Evolutionary conservation across 805 yeast species (phyloP), one percentile per base, ranked within the genome.

Genomic region (Candida insectorum): DNA sequence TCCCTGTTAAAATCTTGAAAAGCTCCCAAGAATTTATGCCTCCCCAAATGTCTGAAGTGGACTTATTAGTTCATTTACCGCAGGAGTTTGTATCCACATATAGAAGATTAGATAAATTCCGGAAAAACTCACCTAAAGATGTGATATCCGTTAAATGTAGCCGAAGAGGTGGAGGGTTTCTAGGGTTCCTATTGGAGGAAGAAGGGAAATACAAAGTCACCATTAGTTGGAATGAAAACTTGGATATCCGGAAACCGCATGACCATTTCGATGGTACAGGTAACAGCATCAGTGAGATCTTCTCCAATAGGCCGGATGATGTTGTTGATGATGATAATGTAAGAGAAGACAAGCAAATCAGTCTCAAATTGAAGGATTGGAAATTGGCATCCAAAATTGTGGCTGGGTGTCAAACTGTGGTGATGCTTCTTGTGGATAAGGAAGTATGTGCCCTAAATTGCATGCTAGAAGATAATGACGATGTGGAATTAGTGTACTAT

Each of bases 391-490:
- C 79, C 4, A 73, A 65, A 48, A 64, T 84, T 23, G 76, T 81
- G 30, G 78, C 77, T 18, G 62, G 73, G 2, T 79, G 86, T 49
- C 75, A 76, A 36, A 75, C 77, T 5, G 74, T 80, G 31, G 71
- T 81, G 6, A 51, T 85, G 26, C 70, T 80, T 21, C 61, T 85
- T 16, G 66, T 79, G 6, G 72, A 77, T 15, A 62, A 68, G 26
- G 76, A 76, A 35, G 78, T 78, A 3, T 71, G 84, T 37, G 78
- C 79, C 1, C 58, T 85, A 28, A 85, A 81, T 50, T 80, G 89
- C 44, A 66, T 73, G 37, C 53, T 84, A 21, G 86, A 82, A 37
- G 79, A 79, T 32, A 69, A 73, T 19, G 79, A 77, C 30, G 75
- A 73, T 17, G 80, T 81, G 16, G 84, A 81, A 46, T 70, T 84